These are phyloP conservation scores for Mucor sp. DNA, from an alignment of 371 early-diverging fungal genomes.

Conservation along the genomic window DNA sequence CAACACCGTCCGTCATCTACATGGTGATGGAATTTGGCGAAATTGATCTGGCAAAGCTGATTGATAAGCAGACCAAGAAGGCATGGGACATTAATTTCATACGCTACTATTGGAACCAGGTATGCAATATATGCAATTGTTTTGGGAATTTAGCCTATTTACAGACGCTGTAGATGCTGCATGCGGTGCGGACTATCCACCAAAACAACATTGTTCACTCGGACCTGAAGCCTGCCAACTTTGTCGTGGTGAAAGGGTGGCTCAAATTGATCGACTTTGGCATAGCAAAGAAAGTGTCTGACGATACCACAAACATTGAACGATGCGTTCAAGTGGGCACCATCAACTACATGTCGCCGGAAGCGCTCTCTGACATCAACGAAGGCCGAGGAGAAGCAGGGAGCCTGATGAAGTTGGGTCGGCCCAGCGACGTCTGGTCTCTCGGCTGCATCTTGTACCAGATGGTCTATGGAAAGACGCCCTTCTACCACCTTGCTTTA, in stretches of 20 bases:
- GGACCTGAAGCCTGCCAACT: conserved; percentile 97
- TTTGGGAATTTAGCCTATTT: not conserved
- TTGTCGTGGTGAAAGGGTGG: conserved; percentile 79
- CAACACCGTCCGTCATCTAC: conserved; percentile 44
- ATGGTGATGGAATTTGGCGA: conserved; percentile 92
- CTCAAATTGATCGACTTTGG: conserved; percentile 99
- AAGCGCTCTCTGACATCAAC: conserved; percentile 65
- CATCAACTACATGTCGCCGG: conserved; percentile 98
- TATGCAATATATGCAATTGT: conserved; percentile 18
- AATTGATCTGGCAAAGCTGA: conserved; percentile 80
- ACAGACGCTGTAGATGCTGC: conserved; percentile 73
- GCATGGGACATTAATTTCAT: conserved; percentile 74
- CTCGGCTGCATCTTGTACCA: conserved; percentile 97
- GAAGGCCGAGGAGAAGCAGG: conserved; percentile 12
- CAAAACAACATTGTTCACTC: conserved; percentile 89
- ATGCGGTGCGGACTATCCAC: conserved; percentile 90
- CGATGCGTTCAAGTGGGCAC: conserved; percentile 94
- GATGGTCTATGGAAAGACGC: conserved; percentile 91
- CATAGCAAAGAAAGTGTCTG: conserved; percentile 93
- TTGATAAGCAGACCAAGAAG: conserved; percentile 56
- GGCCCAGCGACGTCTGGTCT: conserved; percentile 96
- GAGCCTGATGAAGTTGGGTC: conserved; percentile 53
- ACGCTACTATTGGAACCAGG: conserved; percentile 85
- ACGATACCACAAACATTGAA: conserved; percentile 95
- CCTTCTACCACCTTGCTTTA: conserved; percentile 76